Conservation (phyloP, 176 grass and related monocot genomes). For the Oryza glumipatula region DNA sequence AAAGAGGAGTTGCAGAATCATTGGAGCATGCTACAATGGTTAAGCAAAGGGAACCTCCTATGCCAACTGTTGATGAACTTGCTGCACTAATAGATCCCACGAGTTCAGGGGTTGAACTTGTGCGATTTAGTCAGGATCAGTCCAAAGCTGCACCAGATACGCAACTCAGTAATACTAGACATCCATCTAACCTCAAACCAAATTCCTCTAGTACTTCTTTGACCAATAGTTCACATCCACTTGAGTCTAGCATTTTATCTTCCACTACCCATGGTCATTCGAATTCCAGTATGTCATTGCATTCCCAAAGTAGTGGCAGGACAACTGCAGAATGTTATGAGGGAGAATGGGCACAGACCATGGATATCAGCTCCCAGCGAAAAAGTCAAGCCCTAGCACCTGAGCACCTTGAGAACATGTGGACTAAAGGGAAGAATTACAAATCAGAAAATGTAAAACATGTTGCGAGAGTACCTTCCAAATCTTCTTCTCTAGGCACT, state of each 20-base stretch:
- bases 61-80: conserved; percentile 74
- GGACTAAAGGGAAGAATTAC: conserved; percentile 96
- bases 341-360: conserved; percentile 48
- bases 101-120: conserved; percentile 90
- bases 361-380: conserved; percentile 59
- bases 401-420: conserved; percentile 95
- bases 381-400: conserved; percentile 71
- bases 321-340: conserved; percentile 39
- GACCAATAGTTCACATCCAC: conserved; percentile 34
- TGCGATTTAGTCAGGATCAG: conserved; percentile 62
- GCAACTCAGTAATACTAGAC: conserved; percentile 45
- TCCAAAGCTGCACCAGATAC: conserved; percentile 47
- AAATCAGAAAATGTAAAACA: conserved; percentile 62
- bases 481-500: conserved; percentile 36
- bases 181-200: conserved; percentile 39
- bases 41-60: conserved; percentile 63
- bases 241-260: conserved; percentile 47
- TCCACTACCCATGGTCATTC: conserved; percentile 11
- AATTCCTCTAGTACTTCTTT: conserved; percentile 28
- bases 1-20: conserved; percentile 56
- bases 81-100: conserved; percentile 72
- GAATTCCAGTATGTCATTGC: conserved; percentile 27
- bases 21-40: conserved; percentile 45
- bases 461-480: conserved; percentile 39
- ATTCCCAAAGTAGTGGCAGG: conserved; percentile 47